Percentiles rank a stretch among this genome's conserved stretches.
phyloP scores from a whole-genome alignment of 2,329 filamentous ascomycete genomes.

The Sporothrix curviconia region DNA sequence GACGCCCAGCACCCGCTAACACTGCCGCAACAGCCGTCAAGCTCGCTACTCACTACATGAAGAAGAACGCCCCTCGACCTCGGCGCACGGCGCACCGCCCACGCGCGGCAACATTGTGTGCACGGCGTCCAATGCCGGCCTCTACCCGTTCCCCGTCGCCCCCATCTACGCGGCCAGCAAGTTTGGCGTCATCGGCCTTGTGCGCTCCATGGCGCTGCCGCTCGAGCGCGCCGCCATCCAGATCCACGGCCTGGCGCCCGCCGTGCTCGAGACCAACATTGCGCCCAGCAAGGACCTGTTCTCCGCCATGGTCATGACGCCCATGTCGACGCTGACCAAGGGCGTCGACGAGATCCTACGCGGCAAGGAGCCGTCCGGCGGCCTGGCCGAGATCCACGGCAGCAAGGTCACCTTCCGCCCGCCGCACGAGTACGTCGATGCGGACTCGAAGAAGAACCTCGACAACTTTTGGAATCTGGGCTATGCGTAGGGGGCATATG shows the following conservation, averaged over 20 bases:
- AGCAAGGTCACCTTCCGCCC: constrained; percentile 41
- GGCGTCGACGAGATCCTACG: constrained; percentile 38
- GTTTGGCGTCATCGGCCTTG: constrained; percentile 41
- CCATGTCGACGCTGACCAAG: constrained; percentile 40
- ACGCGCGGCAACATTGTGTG: constrained; percentile 43
- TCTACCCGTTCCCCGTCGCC: constrained; percentile 45
- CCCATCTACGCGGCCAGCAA: constrained; percentile 46
- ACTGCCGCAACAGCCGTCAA: constrained; percentile 30
- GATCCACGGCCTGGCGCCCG: constrained; percentile 46
- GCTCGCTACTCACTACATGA: constrained; percentile 44
- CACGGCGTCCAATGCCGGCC: constrained; percentile 46
- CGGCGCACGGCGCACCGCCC: neutral
- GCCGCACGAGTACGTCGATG: constrained; percentile 40
- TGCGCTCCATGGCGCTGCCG: constrained; percentile 38
- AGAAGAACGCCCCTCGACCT: constrained; percentile 31
- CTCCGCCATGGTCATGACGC: constrained; percentile 43
- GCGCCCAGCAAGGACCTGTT: constrained; percentile 39
- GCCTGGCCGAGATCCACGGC: constrained; percentile 46
- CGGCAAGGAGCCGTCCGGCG: constrained; percentile 34
- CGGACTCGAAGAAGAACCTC: constrained; percentile 40
- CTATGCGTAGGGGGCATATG: constrained; percentile 31
- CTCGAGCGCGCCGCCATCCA: constrained; percentile 37
- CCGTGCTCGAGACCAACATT: constrained; percentile 43
- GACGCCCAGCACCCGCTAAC: neutral
- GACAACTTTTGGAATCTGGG: constrained; percentile 42